Evolutionary conservation across 495 filamentous ascomycete genomes (phyloP).

Genomic region (Aeminium ludgeri): DNA sequence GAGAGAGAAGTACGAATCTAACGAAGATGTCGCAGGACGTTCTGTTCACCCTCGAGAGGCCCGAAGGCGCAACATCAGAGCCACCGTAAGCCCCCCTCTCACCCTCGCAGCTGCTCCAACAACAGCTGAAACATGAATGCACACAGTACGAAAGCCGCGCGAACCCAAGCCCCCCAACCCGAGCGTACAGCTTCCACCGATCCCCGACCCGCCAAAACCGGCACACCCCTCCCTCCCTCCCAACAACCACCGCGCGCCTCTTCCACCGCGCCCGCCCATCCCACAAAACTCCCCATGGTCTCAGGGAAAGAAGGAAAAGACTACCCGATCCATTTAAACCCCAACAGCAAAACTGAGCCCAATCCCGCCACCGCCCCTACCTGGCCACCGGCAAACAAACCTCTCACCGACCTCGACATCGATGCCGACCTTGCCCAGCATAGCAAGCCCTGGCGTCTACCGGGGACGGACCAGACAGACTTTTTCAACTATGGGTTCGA

Average conservation of each 20-base stretch:
- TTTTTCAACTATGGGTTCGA: constrained; percentile 99
- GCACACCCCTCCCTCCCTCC: constrained; percentile 4
- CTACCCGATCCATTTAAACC: constrained; percentile 48
- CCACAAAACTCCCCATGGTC: constrained; percentile 16
- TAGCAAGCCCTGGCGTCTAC: constrained; percentile 89
- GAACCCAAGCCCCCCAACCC: constrained; percentile 19
- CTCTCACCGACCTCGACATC: constrained; percentile 42
- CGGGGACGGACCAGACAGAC: constrained; percentile 86
- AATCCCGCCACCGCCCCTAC: constrained; percentile 63
- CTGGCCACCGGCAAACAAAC: constrained; percentile 27
- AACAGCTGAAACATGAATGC: constrained; percentile 26
- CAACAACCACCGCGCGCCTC: neutral
- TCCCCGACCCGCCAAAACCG: constrained; percentile 1
- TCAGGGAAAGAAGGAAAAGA: constrained; percentile 34
- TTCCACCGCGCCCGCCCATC: constrained; percentile 2
- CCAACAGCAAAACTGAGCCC: constrained; percentile 68
- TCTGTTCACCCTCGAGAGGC: constrained; percentile 80
- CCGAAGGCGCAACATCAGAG: constrained; percentile 58
- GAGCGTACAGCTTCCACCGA: constrained; percentile 9
- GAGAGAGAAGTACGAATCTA: too few species aligned
- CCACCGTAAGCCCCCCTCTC: constrained; percentile 35
- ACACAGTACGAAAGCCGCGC: too few species aligned
- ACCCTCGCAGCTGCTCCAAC: constrained; percentile 22
- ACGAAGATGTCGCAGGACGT: constrained; percentile 57
- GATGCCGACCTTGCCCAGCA: constrained; percentile 66